Base-by-base conservation (phyloP, 192 early-diverging fungal genomes). In the Linnemannia exigua region DNA sequence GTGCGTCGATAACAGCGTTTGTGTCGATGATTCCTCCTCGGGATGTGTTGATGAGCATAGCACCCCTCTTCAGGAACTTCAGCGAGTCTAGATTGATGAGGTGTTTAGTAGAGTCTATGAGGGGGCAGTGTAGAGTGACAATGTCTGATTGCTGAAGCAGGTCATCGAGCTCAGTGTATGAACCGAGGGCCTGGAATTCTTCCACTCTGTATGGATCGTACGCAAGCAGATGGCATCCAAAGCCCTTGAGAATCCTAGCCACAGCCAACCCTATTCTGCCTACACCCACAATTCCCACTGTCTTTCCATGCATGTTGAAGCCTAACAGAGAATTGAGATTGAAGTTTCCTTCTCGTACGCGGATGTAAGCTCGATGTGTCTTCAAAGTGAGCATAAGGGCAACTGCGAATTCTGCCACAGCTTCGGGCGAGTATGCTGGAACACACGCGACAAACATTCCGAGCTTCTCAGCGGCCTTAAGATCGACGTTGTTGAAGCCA, bases 201-300 rank as follows among this genome's bases (percentile, higher is more conserved):
- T 50, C 48, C 12, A 35, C 8, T 31, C 33, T 31, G 19, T 67
- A 36, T 33, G 33, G 66, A 19, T 67, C 66, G 19, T 67, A 35
- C 33, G 66, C 66, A 19, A 67, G 31, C 8, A 67, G 31, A 33
- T 67, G 11, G 66, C 66, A 67, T 33, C 66, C 66, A 67, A 67
- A 67, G 66, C 66, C 66, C 66, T 67, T 67, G 12, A 67, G 31
- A 67, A 67, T 67, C 33, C 66, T 67, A 25, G 66, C 66, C 12
- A 33, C 66, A n/a, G 66, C 66, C 66, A 67, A 67, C 33, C 66
- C 66, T n/a, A 67, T 67, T 33, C 1, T 67, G 12, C 66, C 66
- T 33, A 67, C 33, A 2, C 66, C 66, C 28, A 67, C 66, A 31
- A 67, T 67, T 15, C 66, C 66, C 66, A 67, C 66, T 31, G 66